Base-by-base conservation (phyloP, 2,329 filamentous ascomycete genomes). In the Hymenoscyphus repandus region DNA sequence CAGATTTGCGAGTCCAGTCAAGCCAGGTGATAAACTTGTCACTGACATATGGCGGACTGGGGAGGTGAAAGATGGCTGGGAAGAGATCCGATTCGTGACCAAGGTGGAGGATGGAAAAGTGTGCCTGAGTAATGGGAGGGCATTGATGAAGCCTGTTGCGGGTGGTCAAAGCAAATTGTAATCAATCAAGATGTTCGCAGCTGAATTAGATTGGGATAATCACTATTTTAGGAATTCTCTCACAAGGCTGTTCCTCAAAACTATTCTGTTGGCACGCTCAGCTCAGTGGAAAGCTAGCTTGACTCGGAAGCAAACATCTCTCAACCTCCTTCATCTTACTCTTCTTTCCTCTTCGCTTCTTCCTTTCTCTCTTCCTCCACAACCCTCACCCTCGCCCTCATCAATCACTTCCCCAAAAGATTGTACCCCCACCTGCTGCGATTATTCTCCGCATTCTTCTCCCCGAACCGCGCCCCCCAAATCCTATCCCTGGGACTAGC, bases 101-200 rank as follows among this genome's bases (percentile, higher is more conserved):
- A 79, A 80, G 66, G 83, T 95, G 22, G 85, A 86, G 61, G 83
- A 85, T 31, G 89, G 88, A 31, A 95, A 93, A 77, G 82, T 90
- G 15, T 89, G 88, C 54, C 72, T 96, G 69, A 93, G 83, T 71
- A 96, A 96, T 68, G 91, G 91, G 4, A 77, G 90, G 51, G 89
- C 88, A 22, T 68, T 92, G 66, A 80, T 96, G 64, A 66, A 64
- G 57, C 39, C 52, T 47, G 62, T 64, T 48, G 51, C 15, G 12
- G 50, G 51, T 13, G 52, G 45, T 27, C 51, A 52, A 36, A 64
- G 57, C 46, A 64, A 65, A 52, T 47, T 63, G 47, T 61, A 55
- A 37, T 17, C 10, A 11, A 37, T 37, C 15, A 17, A 11, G 34
- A 5, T 5, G 12, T 37, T 37, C 12, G 34, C 4, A 13, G 10